These are phyloP conservation scores for Mrakiaceae sp. DNA, from an alignment of 1,284 basidiomycete species.

Conservation along the genomic window DNA sequence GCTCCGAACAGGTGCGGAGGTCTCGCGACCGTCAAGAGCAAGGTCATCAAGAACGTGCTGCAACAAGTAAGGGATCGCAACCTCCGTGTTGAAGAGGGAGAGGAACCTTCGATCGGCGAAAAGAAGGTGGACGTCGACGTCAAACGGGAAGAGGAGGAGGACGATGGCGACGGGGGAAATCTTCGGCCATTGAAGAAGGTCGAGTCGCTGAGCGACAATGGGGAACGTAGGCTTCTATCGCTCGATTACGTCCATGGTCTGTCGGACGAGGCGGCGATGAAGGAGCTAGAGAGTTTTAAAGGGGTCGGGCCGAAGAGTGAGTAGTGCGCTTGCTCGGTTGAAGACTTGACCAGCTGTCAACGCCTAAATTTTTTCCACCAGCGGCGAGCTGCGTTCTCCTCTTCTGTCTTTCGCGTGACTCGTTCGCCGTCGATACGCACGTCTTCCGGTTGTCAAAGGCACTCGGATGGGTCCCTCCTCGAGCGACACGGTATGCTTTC, in stretches of 20 bases:
- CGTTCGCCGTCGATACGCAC: slow-evolving; percentile 61
- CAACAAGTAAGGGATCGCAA: slow-evolving; percentile 44
- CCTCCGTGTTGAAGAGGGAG: neutral
- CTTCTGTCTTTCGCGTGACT: slow-evolving; percentile 60
- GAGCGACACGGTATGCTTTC: slow-evolving; percentile 40
- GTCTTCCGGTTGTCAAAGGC: slow-evolving; percentile 54
- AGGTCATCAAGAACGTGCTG: slow-evolving; percentile 52
- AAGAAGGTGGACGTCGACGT: slow-evolving; percentile 8
- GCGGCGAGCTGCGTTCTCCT: slow-evolving; percentile 61
- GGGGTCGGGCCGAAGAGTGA: slow-evolving; percentile 61
- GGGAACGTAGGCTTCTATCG: slow-evolving; percentile 25
- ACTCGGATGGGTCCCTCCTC: slow-evolving; percentile 58
- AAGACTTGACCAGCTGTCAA: neutral
- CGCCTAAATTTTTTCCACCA: neutral
- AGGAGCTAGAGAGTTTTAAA: slow-evolving; percentile 52
- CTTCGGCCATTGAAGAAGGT: neutral
- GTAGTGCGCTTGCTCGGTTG: neutral
- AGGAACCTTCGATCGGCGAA: neutral
- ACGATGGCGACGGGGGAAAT: no score
- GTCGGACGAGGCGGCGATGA: slow-evolving; percentile 53
- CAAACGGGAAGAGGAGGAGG: neutral
- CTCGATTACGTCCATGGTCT: slow-evolving; percentile 37
- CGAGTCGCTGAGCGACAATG: slow-evolving; percentile 26
- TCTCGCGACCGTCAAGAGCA: slow-evolving; percentile 57
- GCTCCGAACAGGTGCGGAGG: slow-evolving; percentile 53